These are phyloP conservation scores for Fusarium citri DNA, from an alignment of 2,329 filamentous ascomycete genomes.

Conservation along the genomic window DNA sequence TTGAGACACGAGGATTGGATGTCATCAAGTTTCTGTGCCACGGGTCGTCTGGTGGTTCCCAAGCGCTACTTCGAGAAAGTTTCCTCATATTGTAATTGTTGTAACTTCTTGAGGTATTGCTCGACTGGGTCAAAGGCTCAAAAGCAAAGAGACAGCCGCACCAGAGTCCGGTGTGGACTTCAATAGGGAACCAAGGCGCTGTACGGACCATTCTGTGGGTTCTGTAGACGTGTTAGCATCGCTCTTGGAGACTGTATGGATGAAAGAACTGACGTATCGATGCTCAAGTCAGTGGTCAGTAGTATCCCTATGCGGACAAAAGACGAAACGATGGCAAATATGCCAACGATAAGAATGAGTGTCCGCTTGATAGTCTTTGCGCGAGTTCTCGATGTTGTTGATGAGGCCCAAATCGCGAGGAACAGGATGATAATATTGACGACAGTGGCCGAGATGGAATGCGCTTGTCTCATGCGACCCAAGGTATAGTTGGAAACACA, in stretches of 20 bases:
- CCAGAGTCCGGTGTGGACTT: slow-evolving; percentile 58
- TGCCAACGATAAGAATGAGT: slow-evolving; percentile 53
- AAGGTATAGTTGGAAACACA: slow-evolving; percentile 35
- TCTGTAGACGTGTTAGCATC: slow-evolving; percentile 36
- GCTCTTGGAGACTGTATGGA: too few species aligned
- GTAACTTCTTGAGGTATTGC: slow-evolving; percentile 17
- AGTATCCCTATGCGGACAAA: slow-evolving; percentile 55
- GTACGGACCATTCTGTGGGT: slow-evolving; percentile 53
- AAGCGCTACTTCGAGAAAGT: slow-evolving; percentile 30
- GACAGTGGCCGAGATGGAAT: slow-evolving; percentile 49
- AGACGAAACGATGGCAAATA: slow-evolving; percentile 53
- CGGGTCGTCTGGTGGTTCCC: slow-evolving; percentile 14
- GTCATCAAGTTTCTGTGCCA: slow-evolving; percentile 30
- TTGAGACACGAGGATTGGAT: slow-evolving; percentile 19
- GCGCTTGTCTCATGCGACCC: slow-evolving; percentile 50
- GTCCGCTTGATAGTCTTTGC: slow-evolving; percentile 50
- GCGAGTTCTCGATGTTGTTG: slow-evolving; percentile 52
- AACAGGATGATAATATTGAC: slow-evolving; percentile 52
- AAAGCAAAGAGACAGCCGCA: slow-evolving; percentile 56
- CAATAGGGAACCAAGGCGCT: slow-evolving; percentile 55
- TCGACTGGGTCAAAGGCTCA: slow-evolving; percentile 51
- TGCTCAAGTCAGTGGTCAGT: slow-evolving; percentile 45
- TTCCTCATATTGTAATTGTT: slow-evolving; percentile 37
- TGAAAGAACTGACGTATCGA: slow-evolving; percentile 49
- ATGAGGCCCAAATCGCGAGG: slow-evolving; percentile 54